A percentile compares a stretch with the other conserved stretches of the same genome.
Evolutionary conservation across 371 early-diverging fungal genomes (phyloP).

Genomic region (Mortierella sp.): DNA sequence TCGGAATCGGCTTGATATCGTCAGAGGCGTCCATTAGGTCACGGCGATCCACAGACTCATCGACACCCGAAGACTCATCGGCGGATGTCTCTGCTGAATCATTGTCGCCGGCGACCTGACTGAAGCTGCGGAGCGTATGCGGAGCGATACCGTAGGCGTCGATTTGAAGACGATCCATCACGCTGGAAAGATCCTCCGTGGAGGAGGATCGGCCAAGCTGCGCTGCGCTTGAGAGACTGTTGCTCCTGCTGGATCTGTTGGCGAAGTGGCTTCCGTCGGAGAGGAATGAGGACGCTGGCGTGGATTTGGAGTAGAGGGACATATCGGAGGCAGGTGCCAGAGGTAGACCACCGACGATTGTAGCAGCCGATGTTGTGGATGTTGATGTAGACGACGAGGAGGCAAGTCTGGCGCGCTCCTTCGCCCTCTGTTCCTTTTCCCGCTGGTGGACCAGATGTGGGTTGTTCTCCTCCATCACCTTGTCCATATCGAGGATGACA

Average conservation of each 20-base stretch:
- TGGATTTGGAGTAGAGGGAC: slow-evolving; percentile 36
- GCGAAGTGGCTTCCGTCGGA: not conserved
- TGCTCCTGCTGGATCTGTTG: slow-evolving; percentile 32
- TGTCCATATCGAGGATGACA: slow-evolving; percentile 50
- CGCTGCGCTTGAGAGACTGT: slow-evolving; percentile 22
- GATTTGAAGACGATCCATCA: slow-evolving; percentile 51
- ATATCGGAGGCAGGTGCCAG: slow-evolving; percentile 14
- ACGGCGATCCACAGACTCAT: not conserved
- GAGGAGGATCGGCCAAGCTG: slow-evolving; percentile 17
- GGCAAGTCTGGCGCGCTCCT: slow-evolving; percentile 31
- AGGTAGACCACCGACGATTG: not conserved
- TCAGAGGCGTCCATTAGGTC: not conserved
- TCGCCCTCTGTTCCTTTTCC: slow-evolving; percentile 46
- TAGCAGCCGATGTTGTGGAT: not conserved
- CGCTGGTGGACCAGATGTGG: slow-evolving; percentile 49
- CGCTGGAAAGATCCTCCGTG: slow-evolving; percentile 41
- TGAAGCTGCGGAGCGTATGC: slow-evolving; percentile 53
- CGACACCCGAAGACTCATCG: slow-evolving; percentile 30
- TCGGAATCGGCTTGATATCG: not conserved
- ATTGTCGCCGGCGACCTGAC: slow-evolving; percentile 53
- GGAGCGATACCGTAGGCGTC: slow-evolving; percentile 56
- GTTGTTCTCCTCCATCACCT: slow-evolving; percentile 56
- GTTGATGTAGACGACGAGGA: slow-evolving; percentile 1
- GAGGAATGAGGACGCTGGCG: slow-evolving; percentile 29
- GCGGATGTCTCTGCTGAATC: slow-evolving; percentile 35